Evolutionary conservation across 2,329 filamentous ascomycete genomes (phyloP).

Genomic region (Pseudocercospora cruenta): DNA sequence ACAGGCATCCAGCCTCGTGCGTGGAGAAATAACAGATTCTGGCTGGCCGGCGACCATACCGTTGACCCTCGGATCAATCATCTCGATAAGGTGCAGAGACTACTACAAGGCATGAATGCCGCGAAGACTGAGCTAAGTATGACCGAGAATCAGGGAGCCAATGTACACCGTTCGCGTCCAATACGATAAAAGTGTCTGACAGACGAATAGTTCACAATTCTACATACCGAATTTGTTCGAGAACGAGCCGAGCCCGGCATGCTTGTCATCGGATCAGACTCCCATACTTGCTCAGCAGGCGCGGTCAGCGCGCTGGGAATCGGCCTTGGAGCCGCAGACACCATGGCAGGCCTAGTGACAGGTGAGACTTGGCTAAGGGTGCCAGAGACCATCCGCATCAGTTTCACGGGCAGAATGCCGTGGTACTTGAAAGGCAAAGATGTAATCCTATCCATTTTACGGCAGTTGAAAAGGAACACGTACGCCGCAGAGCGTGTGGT

Average conservation of each 20-base stretch:
- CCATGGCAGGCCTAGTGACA: conserved; percentile 9
- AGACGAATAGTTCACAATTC: conserved; percentile 18
- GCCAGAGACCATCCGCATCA: conserved; percentile 14
- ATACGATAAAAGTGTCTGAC: too few relatives aligned
- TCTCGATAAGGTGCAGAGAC: conserved; percentile 7
- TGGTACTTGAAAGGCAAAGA: conserved; percentile 22
- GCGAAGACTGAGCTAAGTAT: conserved; percentile 6
- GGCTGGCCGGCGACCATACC: conserved; percentile 15
- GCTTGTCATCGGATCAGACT: conserved; percentile 13
- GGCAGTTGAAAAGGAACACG: conserved; percentile 17
- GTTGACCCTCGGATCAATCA: conserved; percentile 10
- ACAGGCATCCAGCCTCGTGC: background rate
- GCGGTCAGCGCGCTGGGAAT: conserved; percentile 17
- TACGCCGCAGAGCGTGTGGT: conserved; percentile 12
- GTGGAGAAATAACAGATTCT: conserved; percentile 18
- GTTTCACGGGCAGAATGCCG: conserved; percentile 2
- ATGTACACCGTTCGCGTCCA: background rate
- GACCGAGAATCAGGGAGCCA: conserved; percentile 12
- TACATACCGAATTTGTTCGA: conserved; percentile 20
- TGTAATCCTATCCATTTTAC: conserved; percentile 18
- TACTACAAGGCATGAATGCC: too few relatives aligned
- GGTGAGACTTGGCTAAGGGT: conserved; percentile 23
- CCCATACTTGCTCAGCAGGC: conserved; percentile 12
- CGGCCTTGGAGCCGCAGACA: conserved; percentile 19
- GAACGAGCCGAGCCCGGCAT: conserved; percentile 18